phyloP scores from a whole-genome alignment of 345 rosid genomes.

The Aquilaria yunnanensis region DNA sequence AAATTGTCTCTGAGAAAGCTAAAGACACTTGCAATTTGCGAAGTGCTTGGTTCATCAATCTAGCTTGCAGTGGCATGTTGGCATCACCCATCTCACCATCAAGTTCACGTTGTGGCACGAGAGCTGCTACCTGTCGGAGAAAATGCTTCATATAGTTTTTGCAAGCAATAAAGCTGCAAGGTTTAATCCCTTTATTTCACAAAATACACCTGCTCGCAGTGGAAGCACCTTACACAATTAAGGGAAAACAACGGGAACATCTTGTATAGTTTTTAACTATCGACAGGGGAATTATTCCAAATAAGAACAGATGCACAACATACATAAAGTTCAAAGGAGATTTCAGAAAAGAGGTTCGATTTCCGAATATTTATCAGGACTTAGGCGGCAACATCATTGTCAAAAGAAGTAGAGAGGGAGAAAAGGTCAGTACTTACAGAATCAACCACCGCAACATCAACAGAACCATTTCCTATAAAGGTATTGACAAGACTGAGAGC shows the following conservation, averaged over 20 bases:
- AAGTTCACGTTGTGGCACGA: constrained; percentile 96
- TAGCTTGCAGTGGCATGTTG: constrained; percentile 99
- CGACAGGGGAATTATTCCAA: too few relatives aligned
- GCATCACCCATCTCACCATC: constrained; percentile 99
- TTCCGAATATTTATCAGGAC: too few relatives aligned
- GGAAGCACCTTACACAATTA: too few relatives aligned
- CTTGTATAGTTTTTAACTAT: too few relatives aligned
- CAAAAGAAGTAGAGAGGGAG: constrained; percentile 8
- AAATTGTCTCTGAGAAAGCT: constrained; percentile 70
- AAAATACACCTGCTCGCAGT: too few relatives aligned
- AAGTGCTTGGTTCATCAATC: constrained; percentile 98
- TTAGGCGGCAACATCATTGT: too few relatives aligned
- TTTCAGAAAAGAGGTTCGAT: too few relatives aligned
- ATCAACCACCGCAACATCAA: constrained; percentile 94
- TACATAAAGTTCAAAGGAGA: too few relatives aligned
- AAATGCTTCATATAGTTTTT: not conserved
- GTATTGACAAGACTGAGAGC: constrained; percentile 97
- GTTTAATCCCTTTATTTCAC: too few relatives aligned
- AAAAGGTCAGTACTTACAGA: constrained; percentile 62
- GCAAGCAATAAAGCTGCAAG: too few relatives aligned
- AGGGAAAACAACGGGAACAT: too few relatives aligned
- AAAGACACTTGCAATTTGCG: constrained; percentile 94
- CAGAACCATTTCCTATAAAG: constrained; percentile 85
- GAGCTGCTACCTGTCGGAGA: constrained; percentile 83
- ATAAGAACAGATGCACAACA: too few relatives aligned